phyloP scores from a whole-genome alignment of 371 early-diverging fungal species.

The Lichtheimia corymbifera region DNA sequence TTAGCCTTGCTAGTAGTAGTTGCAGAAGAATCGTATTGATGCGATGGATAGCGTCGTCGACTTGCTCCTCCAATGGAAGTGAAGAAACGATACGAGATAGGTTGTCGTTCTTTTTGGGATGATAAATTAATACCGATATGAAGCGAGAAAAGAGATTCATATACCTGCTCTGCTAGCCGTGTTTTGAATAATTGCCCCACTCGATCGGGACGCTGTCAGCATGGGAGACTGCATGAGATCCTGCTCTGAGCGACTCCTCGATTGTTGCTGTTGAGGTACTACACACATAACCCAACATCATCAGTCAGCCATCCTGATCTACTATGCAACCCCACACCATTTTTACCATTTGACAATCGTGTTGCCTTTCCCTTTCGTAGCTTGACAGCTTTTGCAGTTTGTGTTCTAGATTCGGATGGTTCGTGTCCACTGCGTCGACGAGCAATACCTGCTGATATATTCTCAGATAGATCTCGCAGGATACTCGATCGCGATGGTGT shows the following conservation, averaged over 20 bases:
- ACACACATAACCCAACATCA: no score
- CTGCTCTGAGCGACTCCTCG: slow-evolving; percentile 40
- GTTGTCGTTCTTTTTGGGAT: no score
- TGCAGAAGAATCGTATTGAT: no score
- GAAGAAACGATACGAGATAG: no score
- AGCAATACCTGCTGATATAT: slow-evolving; percentile 7
- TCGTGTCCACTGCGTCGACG: slow-evolving; percentile 6
- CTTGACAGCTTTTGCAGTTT: slow-evolving; percentile 2
- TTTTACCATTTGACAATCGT: slow-evolving; percentile 4
- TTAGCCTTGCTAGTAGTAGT: no score
- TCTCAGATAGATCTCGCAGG: slow-evolving; percentile 25
- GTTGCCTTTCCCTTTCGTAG: slow-evolving; percentile 11
- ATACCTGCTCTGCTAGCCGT: no score
- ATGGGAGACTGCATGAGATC: slow-evolving; percentile 30
- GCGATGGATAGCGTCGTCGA: no score
- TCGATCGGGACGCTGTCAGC: not conserved
- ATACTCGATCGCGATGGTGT: slow-evolving; percentile 34
- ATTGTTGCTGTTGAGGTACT: slow-evolving; percentile 9
- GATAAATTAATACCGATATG: no score
- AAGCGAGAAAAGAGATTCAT: no score
- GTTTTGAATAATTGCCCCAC: no score
- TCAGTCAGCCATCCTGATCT: not conserved
- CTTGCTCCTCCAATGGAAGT: no score
- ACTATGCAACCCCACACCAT: not conserved
- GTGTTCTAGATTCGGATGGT: not conserved